phyloP scores from a whole-genome alignment of 768 basidiomycete genomes.

The Naganishia kalamii region DNA sequence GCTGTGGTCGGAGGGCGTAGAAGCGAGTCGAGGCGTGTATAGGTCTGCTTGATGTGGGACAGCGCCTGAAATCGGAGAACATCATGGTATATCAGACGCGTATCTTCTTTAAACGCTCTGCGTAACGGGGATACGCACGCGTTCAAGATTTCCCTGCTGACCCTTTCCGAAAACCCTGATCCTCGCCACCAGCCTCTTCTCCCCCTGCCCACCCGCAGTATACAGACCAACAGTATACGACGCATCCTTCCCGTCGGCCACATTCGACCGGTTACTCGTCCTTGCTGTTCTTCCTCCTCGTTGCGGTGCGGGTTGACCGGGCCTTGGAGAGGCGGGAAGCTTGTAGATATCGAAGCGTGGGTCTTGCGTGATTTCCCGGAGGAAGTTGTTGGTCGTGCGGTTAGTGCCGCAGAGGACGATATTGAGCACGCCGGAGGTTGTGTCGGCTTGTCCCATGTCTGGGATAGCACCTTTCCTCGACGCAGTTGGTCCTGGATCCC shows the following conservation, averaged over 20 bases:
- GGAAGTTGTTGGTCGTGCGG: slow-evolving; percentile 10
- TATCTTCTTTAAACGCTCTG: neutral
- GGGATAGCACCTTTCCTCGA: neutral
- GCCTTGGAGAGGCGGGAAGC: neutral
- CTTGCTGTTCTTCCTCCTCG: neutral
- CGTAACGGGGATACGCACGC: neutral
- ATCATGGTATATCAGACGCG: neutral
- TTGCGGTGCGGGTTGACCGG: neutral
- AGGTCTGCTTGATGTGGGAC: slow-evolving; percentile 4
- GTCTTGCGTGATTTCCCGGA: slow-evolving; percentile 5
- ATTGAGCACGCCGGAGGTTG: neutral
- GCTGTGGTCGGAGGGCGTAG: neutral
- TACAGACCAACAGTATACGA: neutral
- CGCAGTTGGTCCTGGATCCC: neutral
- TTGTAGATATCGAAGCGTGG: slow-evolving; percentile 14
- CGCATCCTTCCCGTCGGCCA: neutral
- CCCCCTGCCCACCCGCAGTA: neutral
- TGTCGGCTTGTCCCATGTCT: too few species aligned
- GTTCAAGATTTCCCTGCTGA: slow-evolving; percentile 12
- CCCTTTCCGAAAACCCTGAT: slow-evolving; percentile 16
- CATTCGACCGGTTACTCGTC: neutral
- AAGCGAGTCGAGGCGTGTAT: slow-evolving; percentile 10
- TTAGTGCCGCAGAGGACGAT: slow-evolving; percentile 17
- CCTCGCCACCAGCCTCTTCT: neutral
- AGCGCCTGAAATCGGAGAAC: neutral